These are phyloP conservation scores for Dichomitus squalens DNA, from an alignment of 1,284 basidiomycete genomes.

Conservation along the genomic window DNA sequence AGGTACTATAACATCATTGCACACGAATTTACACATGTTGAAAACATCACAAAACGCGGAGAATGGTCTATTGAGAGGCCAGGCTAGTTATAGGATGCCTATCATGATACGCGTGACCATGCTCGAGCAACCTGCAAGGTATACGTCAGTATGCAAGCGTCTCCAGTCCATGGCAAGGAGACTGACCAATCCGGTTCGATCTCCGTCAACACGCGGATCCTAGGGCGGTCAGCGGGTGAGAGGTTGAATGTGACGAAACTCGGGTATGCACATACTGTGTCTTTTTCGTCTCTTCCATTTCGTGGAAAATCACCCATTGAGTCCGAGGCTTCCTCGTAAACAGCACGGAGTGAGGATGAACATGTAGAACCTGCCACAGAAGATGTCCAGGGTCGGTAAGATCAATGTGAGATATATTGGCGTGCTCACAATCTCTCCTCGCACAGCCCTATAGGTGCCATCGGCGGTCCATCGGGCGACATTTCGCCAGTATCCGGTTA, in stretches of 20 bases:
- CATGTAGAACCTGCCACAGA: constrained; percentile 70
- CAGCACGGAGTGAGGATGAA: constrained; percentile 92
- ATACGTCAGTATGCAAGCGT: background rate
- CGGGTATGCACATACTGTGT: constrained; percentile 59
- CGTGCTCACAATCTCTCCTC: constrained; percentile 75
- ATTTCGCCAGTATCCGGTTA: constrained; percentile 93
- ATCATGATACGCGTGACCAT: constrained; percentile 49
- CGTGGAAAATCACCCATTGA: constrained; percentile 95
- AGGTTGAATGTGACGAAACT: background rate
- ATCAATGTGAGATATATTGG: constrained; percentile 6
- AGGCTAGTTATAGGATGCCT: constrained; percentile 29
- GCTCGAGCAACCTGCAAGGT: constrained; percentile 46
- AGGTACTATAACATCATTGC: no score
- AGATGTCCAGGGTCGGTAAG: background rate
- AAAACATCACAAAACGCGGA: background rate
- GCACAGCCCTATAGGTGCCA: constrained; percentile 85
- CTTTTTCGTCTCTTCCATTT: constrained; percentile 95
- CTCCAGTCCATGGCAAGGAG: background rate
- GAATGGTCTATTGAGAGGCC: constrained; percentile 10
- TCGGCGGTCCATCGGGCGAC: constrained; percentile 88
- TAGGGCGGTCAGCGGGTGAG: constrained; percentile 19
- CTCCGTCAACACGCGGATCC: constrained; percentile 58
- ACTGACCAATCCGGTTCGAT: constrained; percentile 62
- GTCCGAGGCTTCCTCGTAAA: constrained; percentile 90
- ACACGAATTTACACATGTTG: no score